Percentiles rank a stretch among this genome's conserved stretches.
phyloP scores from a whole-genome alignment of 306 rosid genomes.

The Sechiopsis laciniata region DNA sequence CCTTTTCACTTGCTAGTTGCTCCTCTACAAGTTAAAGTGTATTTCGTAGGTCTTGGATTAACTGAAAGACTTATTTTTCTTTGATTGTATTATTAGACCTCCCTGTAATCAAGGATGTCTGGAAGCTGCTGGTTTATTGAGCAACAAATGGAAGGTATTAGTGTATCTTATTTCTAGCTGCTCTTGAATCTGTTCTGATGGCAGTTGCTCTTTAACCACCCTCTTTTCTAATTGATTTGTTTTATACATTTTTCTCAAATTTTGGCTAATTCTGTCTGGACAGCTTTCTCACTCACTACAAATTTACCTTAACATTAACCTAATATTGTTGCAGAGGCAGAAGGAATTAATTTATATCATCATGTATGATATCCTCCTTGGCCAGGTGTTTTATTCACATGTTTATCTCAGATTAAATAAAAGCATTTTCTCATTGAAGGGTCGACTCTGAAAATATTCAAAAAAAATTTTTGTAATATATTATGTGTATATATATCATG shows the following conservation, averaged over 20 bases:
- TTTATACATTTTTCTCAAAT: neutral
- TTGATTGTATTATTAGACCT: slow-evolving; percentile 49
- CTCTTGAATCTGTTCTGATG: neutral
- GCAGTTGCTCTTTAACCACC: neutral
- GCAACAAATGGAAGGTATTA: slow-evolving; percentile 77
- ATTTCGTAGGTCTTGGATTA: neutral
- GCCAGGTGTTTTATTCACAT: slow-evolving; percentile 47
- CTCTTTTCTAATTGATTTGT: neutral
- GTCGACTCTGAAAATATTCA: no score
- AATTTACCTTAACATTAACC: neutral
- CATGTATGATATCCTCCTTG: slow-evolving; percentile 77
- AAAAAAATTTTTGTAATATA: no score
- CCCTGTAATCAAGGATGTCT: slow-evolving; percentile 59
- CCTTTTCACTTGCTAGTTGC: neutral
- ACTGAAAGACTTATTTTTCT: neutral
- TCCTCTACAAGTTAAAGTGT: neutral
- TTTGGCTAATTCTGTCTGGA: neutral
- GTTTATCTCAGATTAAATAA: no score
- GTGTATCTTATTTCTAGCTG: slow-evolving; percentile 10
- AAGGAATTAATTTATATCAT: slow-evolving; percentile 62
- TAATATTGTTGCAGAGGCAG: slow-evolving; percentile 50
- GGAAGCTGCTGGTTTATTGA: slow-evolving; percentile 43
- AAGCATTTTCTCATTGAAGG: no score
- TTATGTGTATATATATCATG: no score
- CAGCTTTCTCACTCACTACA: neutral